phyloP scores from a whole-genome alignment of 257 asterid species.

The Apocynum venetum region DNA sequence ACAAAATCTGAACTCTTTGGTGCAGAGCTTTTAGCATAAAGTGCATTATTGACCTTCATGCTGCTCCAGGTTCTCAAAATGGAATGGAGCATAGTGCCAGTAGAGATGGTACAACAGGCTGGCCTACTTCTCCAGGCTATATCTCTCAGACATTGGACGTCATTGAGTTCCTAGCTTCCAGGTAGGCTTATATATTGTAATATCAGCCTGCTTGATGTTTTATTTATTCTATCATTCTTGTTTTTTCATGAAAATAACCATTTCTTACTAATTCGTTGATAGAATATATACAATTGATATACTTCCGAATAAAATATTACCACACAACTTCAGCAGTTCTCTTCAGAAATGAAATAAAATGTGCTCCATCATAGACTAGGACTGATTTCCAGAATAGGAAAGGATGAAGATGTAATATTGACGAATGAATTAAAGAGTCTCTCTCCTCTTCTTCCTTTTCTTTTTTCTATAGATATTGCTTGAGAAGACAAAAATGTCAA shows the following conservation, averaged over 20 bases:
- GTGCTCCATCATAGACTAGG: neutral
- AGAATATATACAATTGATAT: neutral
- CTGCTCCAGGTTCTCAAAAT: constrained; percentile 88
- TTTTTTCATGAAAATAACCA: neutral
- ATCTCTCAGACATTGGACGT: constrained; percentile 50
- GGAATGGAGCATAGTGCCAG: constrained; percentile 89
- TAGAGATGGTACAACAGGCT: constrained; percentile 71
- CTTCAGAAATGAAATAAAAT: neutral
- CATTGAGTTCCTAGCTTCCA: constrained; percentile 68
- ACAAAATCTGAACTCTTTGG: neutral
- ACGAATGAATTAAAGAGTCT: no score
- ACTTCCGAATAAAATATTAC: neutral
- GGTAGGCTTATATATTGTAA: constrained; percentile 31
- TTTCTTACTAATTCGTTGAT: neutral
- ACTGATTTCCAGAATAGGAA: neutral
- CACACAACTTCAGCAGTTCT: neutral
- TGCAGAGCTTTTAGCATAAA: constrained; percentile 58
- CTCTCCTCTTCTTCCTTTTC: neutral
- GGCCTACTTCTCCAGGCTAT: constrained; percentile 54
- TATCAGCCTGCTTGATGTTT: neutral
- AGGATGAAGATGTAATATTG: no score
- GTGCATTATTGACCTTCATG: constrained; percentile 86
- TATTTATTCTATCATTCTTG: neutral
- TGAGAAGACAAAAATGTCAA: neutral
- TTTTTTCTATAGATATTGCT: neutral